Percentiles rank a stretch among this genome's conserved stretches.
These are phyloP conservation scores for Phalaenopsis aphrodite DNA, from an alignment of 106 monocot species.

Conservation along the genomic window DNA sequence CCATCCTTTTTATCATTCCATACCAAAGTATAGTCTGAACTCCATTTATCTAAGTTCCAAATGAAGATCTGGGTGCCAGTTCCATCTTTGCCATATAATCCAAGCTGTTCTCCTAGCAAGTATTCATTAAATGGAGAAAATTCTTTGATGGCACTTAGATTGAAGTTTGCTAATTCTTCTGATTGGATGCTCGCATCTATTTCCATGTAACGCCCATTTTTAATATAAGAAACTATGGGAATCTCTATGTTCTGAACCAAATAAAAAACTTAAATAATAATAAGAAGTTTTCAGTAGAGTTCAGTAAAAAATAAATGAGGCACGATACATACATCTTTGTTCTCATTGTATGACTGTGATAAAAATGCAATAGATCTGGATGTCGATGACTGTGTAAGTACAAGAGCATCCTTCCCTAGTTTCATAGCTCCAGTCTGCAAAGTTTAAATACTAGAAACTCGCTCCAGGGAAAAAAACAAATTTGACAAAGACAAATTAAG, in stretches of 20 bases:
- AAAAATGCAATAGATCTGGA: constrained; percentile 75
- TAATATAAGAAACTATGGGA: constrained; percentile 55
- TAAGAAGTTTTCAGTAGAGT: neutral
- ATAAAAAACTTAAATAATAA: constrained; percentile 5
- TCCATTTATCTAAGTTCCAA: constrained; percentile 86
- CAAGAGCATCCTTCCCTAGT: constrained; percentile 72
- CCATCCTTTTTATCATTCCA: constrained; percentile 27
- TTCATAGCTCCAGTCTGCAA: constrained; percentile 69
- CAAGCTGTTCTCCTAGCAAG: constrained; percentile 57
- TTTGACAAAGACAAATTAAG: neutral
- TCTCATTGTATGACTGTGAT: constrained; percentile 64
- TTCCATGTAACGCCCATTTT: constrained; percentile 59
- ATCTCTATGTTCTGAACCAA: constrained; percentile 69
- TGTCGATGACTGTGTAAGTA: constrained; percentile 48
- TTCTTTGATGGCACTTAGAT: constrained; percentile 64
- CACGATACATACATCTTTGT: constrained; percentile 42
- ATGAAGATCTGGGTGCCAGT: constrained; percentile 85
- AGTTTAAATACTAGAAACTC: neutral
- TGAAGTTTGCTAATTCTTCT: constrained; percentile 26
- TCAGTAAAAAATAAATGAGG: neutral
- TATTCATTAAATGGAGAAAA: constrained; percentile 84
- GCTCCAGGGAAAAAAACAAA: neutral
- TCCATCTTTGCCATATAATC: constrained; percentile 43
- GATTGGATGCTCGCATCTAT: constrained; percentile 54
- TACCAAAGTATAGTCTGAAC: constrained; percentile 49